Base-by-base conservation (phyloP, 495 filamentous ascomycete genomes). In the Hypoxylon fragiforme region DNA sequence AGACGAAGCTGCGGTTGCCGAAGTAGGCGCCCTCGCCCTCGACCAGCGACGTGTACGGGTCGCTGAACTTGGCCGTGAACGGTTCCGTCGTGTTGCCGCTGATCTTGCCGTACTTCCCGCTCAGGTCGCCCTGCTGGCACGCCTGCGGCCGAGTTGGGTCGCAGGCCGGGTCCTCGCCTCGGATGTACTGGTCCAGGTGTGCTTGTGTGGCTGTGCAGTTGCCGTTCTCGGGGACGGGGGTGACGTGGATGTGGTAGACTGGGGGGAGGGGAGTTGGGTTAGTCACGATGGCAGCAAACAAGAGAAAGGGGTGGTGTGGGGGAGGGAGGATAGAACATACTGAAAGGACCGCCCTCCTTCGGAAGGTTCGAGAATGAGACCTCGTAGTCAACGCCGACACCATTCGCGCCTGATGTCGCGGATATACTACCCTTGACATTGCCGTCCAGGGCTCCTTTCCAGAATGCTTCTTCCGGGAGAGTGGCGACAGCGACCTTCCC, bases 171-270 rank as follows among this genome's bases (percentile, higher is more conserved):
- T 66, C 66, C 67, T 91, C 83, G 46, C 83, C 84, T 50, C 87
- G 84, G 37, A 76, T 69, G 54, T 63, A 73, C 53, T 76, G 75
- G 50, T 79, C 74, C 6, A 75, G 66, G 47, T 95, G 91, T 0
- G 73, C 83, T 13, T 81, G 68, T 7, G 90, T 86, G 2, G 67
- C 76, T 42, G 84, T 86, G 77, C 91, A 96, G 78, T 90, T 91
- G 49, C 91, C 91, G 62, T 85, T 70, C 28, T 74, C 70, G 2
- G 87, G 84, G 24, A 95, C 87, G 12, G 87, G 87, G 35, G 74
- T 66, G 49, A 83, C 82, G 74, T 96, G 90, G 63, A 96, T 79
- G 60, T 95, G 90, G 75, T 96, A 96, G 21, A 77, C 90, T 92
- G 53, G 15, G n/a, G 15, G 20, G n/a, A n/a, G n/a, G n/a, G n/a